These are phyloP conservation scores for Aureobasidium mangrovei DNA, from an alignment of 2,329 filamentous ascomycete genomes.

Conservation along the genomic window DNA sequence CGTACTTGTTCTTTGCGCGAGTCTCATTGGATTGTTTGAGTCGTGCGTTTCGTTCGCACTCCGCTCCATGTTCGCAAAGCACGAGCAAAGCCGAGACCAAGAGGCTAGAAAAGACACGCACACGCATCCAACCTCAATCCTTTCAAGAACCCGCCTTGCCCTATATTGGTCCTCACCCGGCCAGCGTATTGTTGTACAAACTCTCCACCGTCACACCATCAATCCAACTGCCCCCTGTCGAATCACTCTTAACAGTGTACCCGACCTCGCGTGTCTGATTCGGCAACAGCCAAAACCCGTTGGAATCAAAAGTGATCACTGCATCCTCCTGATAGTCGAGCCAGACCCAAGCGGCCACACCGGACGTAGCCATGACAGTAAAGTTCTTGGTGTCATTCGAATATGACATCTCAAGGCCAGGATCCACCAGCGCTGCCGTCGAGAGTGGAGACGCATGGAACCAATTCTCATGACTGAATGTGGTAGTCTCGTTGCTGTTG, in stretches of 20 bases:
- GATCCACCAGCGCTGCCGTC: constrained; percentile 40
- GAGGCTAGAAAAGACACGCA: background rate
- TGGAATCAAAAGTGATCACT: constrained; percentile 45
- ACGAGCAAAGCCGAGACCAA: background rate
- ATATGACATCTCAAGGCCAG: constrained; percentile 35
- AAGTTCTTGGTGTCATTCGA: constrained; percentile 30
- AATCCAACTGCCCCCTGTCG: constrained; percentile 36
- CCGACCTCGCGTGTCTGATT: constrained; percentile 38
- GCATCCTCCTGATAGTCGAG: constrained; percentile 43
- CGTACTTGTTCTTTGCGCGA: too few species aligned
- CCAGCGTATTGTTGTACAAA: constrained; percentile 41
- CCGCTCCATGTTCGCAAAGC: background rate
- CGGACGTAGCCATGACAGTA: constrained; percentile 39
- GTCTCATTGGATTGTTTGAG: background rate
- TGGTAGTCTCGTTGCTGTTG: constrained; percentile 33
- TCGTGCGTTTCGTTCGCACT: background rate
- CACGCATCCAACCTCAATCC: background rate
- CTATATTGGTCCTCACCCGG: background rate
- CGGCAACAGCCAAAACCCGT: constrained; percentile 43
- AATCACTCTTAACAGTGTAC: constrained; percentile 40
- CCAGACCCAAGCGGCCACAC: constrained; percentile 48
- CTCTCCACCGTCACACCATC: constrained; percentile 42
- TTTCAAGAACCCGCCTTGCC: too few species aligned
- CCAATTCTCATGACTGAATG: constrained; percentile 43
- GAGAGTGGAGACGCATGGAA: constrained; percentile 42